These are phyloP conservation scores for Fusarium torulosum DNA, from an alignment of 2,329 filamentous ascomycete species.

Conservation along the genomic window DNA sequence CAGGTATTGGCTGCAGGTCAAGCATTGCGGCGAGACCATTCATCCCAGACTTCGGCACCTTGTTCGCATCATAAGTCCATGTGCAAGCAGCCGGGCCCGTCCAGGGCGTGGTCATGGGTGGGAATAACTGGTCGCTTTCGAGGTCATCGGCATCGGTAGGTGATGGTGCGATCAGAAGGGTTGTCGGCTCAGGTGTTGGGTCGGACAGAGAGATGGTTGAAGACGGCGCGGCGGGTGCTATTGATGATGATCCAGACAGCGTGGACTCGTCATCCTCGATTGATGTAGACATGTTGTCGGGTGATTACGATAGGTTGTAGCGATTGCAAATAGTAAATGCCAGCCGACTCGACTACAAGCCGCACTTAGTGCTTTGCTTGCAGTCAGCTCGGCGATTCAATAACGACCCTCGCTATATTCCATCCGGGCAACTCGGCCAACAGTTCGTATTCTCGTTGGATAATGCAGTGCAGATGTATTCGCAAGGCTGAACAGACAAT, in stretches of 20 bases:
- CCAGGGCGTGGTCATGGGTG: conserved; percentile 57
- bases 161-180: conserved; percentile 26
- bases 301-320: conserved; percentile 16
- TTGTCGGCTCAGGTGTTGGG: conserved; percentile 34
- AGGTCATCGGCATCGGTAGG: conserved; percentile 39
- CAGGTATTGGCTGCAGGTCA: conserved; percentile 54
- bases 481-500: conserved; percentile 12
- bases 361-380: conserved; percentile 37
- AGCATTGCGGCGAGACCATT: conserved; percentile 54
- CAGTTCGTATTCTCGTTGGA: conserved; percentile 10
- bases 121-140: conserved; percentile 44
- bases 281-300: conserved; percentile 36
- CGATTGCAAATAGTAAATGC: conserved; percentile 15
- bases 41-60: conserved; percentile 39
- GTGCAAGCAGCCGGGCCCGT: conserved; percentile 54
- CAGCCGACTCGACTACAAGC: conserved; percentile 38
- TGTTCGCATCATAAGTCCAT: conserved; percentile 55
- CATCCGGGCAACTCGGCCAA: conserved; percentile 40
- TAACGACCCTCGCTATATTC: conserved; percentile 38
- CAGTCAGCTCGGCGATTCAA: conserved; percentile 43
- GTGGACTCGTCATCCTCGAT: conserved; percentile 35
- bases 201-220: conserved; percentile 28
- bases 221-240: conserved; percentile 36
- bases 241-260: conserved; percentile 15
- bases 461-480: conserved; percentile 8